These are phyloP conservation scores for Cronartium ribicola DNA, from an alignment of 1,284 basidiomycete genomes.

Conservation along the genomic window DNA sequence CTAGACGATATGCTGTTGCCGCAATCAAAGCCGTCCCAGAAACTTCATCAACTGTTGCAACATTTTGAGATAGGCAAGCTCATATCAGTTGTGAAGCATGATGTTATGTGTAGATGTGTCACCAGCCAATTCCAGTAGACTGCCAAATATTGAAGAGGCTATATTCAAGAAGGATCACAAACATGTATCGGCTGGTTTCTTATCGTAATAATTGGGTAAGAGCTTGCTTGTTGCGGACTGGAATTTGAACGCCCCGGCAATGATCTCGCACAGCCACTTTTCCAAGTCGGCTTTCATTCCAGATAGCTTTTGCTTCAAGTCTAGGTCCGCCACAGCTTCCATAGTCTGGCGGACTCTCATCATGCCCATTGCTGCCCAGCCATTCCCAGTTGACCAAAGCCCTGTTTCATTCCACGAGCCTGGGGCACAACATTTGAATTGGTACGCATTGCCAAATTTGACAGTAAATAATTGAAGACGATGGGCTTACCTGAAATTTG, in stretches of 20 bases:
- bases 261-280: slow-evolving; percentile 27
- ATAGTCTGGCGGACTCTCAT: slow-evolving; percentile 72
- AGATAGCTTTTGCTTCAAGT: slow-evolving; percentile 7
- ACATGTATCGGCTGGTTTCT: background rate
- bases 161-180: background rate
- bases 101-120: background rate
- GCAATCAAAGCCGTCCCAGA: slow-evolving; percentile 39
- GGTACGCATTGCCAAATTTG: background rate
- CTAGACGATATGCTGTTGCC: slow-evolving; percentile 36
- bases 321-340: slow-evolving; percentile 55
- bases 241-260: slow-evolving; percentile 28
- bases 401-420: slow-evolving; percentile 57
- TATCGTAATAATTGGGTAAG: slow-evolving; percentile 31
- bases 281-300: slow-evolving; percentile 17
- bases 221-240: slow-evolving; percentile 7
- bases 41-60: slow-evolving; percentile 17
- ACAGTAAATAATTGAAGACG: no score
- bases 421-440: background rate
- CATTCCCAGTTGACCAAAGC: slow-evolving; percentile 63
- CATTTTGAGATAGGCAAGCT: background rate
- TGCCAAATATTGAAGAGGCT: no score
- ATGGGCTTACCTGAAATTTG: no score
- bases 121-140: no score
- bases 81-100: background rate
- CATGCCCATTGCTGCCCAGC: slow-evolving; percentile 80